Evolutionary conservation across 176 grass and related monocot genomes (phyloP).

Genomic region (Triticum turgidum): DNA sequence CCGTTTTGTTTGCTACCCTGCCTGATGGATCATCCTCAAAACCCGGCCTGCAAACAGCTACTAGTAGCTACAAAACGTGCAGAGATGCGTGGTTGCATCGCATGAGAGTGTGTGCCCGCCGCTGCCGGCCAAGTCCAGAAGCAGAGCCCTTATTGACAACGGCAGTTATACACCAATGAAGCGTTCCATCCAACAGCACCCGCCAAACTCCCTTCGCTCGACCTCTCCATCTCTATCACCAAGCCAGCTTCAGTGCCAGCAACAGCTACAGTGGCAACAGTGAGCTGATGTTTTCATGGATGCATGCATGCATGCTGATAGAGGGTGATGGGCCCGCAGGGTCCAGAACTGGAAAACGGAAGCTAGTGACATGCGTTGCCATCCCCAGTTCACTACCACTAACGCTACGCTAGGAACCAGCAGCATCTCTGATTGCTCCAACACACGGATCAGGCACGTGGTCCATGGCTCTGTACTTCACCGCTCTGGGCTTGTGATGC

Average conservation of each 20-base stretch:
- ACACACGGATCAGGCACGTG: background rate
- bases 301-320: background rate
- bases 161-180: conserved; percentile 23
- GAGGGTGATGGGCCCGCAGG: background rate
- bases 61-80: background rate
- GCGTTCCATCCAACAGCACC: conserved; percentile 45
- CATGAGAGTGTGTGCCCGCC: conserved; percentile 25
- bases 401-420: background rate
- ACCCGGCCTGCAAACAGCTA: background rate
- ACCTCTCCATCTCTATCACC: conserved; percentile 1
- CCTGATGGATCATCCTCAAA: background rate
- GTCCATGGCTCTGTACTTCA: background rate
- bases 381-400: conserved; percentile 5
- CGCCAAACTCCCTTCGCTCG: conserved; percentile 16
- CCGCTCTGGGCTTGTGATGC: background rate
- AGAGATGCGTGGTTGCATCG: conserved; percentile 24
- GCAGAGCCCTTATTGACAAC: background rate
- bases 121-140: background rate
- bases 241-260: background rate
- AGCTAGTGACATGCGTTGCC: conserved; percentile 23
- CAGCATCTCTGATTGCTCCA: conserved; percentile 4
- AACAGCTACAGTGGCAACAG: background rate
- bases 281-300: conserved; percentile 17
- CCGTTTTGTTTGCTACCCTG: background rate
- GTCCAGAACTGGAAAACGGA: conserved; percentile 40